These are phyloP conservation scores for Boechera retrofracta DNA, from an alignment of 345 rosid species.

Conservation along the genomic window DNA sequence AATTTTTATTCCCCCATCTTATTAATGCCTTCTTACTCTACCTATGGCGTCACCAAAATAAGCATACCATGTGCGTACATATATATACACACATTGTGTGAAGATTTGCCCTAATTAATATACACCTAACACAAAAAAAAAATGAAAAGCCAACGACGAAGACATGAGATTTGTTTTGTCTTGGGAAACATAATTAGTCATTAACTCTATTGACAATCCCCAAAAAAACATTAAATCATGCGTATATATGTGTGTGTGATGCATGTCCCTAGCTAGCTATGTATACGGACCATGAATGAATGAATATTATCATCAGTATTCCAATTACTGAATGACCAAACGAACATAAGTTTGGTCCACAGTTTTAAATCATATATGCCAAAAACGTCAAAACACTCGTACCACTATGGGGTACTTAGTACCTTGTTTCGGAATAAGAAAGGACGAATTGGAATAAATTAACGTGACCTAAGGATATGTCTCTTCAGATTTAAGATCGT, in stretches of 20 bases:
- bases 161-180: conserved; percentile 38
- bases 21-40: conserved; percentile 54
- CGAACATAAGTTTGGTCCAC: conserved; percentile 33
- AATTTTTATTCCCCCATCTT: conserved; percentile 26
- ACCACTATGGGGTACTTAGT: conserved; percentile 36
- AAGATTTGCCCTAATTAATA: conserved; percentile 13
- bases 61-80: conserved; percentile 37
- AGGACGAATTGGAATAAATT: conserved; percentile 20
- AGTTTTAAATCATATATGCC: not conserved
- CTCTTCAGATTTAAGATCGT: conserved; percentile 12
- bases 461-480: conserved; percentile 27
- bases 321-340: conserved; percentile 12
- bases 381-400: conserved; percentile 37
- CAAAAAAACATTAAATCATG: conserved; percentile 16
- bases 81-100: not conserved
- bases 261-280: conserved; percentile 27
- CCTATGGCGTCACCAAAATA: conserved; percentile 52
- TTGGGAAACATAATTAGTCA: conserved; percentile 25
- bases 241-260: conserved; percentile 5
- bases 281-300: conserved; percentile 13
- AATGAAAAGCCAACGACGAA: conserved; percentile 35
- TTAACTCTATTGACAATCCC: conserved; percentile 30
- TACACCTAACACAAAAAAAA: not conserved
- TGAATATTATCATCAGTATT: conserved; percentile 10
- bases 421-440: conserved; percentile 2